A percentile compares a stretch with the other conserved stretches of the same genome.
These are phyloP conservation scores for Telfairia occidentalis DNA, from an alignment of 331 rosid genomes.

Conservation along the genomic window DNA sequence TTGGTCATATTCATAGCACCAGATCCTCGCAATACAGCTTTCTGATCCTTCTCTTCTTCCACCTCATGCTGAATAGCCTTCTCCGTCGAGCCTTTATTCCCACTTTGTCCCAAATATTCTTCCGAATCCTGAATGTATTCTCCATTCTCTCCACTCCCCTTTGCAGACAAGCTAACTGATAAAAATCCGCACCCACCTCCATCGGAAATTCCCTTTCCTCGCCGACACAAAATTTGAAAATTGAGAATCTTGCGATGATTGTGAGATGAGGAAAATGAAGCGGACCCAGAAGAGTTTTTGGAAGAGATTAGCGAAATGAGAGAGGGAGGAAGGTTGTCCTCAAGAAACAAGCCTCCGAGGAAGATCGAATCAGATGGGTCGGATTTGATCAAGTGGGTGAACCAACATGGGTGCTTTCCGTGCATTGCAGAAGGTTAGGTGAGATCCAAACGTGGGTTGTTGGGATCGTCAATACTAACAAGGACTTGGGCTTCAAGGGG, in stretches of 20 bases:
- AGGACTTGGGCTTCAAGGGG: not conserved
- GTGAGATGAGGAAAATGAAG: slow-evolving; percentile 19
- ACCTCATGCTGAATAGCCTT: not conserved
- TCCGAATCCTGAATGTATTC: slow-evolving; percentile 37
- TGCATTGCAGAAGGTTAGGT: slow-evolving; percentile 21
- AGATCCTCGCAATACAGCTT: slow-evolving; percentile 17
- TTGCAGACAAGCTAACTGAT: slow-evolving; percentile 65
- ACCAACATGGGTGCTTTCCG: slow-evolving; percentile 13
- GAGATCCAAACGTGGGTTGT: not conserved
- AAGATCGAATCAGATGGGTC: slow-evolving; percentile 29
- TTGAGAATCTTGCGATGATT: slow-evolving; percentile 13
- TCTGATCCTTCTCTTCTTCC: slow-evolving; percentile 14
- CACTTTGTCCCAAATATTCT: slow-evolving; percentile 29
- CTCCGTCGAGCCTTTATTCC: slow-evolving; percentile 17
- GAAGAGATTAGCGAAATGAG: slow-evolving; percentile 28
- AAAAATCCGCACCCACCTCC: slow-evolving; percentile 26
- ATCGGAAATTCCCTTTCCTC: slow-evolving; percentile 5
- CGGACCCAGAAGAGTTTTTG: slow-evolving; percentile 11
- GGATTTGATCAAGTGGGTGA: slow-evolving; percentile 22
- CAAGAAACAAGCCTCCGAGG: slow-evolving; percentile 72
- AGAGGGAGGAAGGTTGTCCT: slow-evolving; percentile 39
- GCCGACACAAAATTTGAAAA: slow-evolving; percentile 13
- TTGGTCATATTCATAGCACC: slow-evolving; percentile 36
- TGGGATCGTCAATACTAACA: not conserved
- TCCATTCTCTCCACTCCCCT: slow-evolving; percentile 29